A percentile compares a stretch with the other conserved stretches of the same genome.
phyloP scores from a whole-genome alignment of 2,329 filamentous ascomycete species.

The Xylariaceae sp. region DNA sequence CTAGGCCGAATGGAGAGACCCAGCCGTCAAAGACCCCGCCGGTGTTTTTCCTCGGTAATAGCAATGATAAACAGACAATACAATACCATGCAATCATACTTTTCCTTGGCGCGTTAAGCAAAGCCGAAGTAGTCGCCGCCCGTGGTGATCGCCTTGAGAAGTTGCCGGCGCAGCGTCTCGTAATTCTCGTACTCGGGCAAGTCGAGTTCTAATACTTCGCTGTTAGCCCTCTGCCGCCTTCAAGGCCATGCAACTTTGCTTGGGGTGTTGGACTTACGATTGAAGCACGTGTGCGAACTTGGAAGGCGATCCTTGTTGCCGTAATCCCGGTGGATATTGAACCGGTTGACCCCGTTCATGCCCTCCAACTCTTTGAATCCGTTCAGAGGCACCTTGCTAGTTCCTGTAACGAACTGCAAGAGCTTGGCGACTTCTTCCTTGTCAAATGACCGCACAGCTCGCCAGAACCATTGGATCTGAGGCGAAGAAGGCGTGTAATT shows the following conservation, averaged over 20 bases:
- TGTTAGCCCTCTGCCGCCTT: conserved; percentile 31
- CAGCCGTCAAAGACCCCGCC: too few species aligned
- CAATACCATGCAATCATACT: too few species aligned
- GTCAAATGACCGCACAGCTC: conserved; percentile 92
- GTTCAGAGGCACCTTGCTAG: conserved; percentile 95
- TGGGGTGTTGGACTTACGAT: conserved; percentile 63
- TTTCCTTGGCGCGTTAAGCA: conserved; percentile 51
- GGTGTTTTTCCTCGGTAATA: too few species aligned
- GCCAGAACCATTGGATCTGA: conserved; percentile 99
- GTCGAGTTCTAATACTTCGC: conserved; percentile 70
- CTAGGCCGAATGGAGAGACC: too few species aligned
- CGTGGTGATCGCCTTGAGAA: conserved; percentile 95
- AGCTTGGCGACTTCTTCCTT: conserved; percentile 98
- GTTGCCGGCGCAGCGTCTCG: conserved; percentile 76
- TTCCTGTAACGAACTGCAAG: conserved; percentile 96
- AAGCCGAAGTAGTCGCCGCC: conserved; percentile 98
- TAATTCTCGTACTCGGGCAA: conserved; percentile 97
- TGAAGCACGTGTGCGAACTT: conserved; percentile 98
- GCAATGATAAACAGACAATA: too few species aligned
- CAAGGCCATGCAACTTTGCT: neutral
- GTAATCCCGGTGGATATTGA: conserved; percentile 98
- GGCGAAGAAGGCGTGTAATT: conserved; percentile 92
- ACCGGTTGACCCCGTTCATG: conserved; percentile 96
- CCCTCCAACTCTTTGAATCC: conserved; percentile 98
- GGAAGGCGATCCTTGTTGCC: conserved; percentile 93